Percentiles rank a stretch among this genome's conserved stretches.
phyloP scores from a whole-genome alignment of 306 rosid species.

The Begonia loranthoides region DNA sequence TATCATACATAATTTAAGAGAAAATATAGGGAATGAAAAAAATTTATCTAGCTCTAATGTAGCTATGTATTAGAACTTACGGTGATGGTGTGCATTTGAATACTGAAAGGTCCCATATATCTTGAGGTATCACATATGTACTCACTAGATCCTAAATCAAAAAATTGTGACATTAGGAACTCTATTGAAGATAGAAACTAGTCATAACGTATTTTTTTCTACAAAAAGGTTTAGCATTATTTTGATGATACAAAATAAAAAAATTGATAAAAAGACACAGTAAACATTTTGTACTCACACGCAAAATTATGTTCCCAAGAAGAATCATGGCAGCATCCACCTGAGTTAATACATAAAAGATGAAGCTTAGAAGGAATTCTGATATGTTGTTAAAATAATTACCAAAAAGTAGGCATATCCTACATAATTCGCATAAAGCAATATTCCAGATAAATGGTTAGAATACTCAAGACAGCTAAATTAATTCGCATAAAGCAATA shows the following conservation, averaged over 20 bases:
- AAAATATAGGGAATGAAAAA: too few species aligned
- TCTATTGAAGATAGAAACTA: not conserved
- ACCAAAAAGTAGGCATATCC: too few species aligned
- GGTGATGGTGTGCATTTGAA: constrained; percentile 59
- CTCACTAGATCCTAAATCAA: constrained; percentile 45
- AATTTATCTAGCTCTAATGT: not conserved
- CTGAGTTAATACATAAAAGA: constrained; percentile 30
- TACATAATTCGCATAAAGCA: too few species aligned
- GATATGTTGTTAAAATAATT: too few species aligned
- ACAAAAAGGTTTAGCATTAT: too few species aligned
- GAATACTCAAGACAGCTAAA: too few species aligned
- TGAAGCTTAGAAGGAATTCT: too few species aligned
- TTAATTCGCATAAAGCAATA: too few species aligned
- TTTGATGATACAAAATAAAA: constrained; percentile 1
- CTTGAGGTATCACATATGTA: constrained; percentile 61
- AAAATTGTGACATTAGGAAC: constrained; percentile 19
- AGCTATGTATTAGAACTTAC: constrained; percentile 28
- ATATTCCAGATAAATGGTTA: too few species aligned
- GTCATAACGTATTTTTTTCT: too few species aligned
- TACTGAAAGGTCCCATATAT: constrained; percentile 79
- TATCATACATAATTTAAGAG: too few species aligned
- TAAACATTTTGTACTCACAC: constrained; percentile 44
- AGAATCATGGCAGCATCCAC: constrained; percentile 72
- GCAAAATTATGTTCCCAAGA: constrained; percentile 64
- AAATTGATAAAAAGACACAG: not conserved